Percentiles rank a stretch among this genome's conserved stretches.
Evolutionary conservation across 352 stramenopile species (phyloP).

Genomic region (Phytophthora sansomeana): DNA sequence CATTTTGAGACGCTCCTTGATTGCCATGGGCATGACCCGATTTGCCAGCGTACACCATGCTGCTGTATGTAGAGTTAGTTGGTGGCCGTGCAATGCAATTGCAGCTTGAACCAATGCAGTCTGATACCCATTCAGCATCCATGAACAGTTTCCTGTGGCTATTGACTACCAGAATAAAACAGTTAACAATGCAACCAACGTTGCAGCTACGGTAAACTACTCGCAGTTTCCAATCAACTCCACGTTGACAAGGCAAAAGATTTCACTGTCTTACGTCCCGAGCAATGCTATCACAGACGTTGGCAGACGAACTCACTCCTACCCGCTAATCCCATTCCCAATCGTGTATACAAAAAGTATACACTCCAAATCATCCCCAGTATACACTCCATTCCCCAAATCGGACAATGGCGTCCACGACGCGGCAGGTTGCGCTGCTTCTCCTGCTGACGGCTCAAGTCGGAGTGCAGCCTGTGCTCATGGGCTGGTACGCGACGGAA

Average conservation of each 20-base stretch:
- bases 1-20: no score
- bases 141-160: no score
- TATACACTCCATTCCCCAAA: slow-evolving; percentile 5
- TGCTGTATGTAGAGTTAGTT: no score
- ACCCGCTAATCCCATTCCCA: background rate
- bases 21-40: slow-evolving; percentile 1
- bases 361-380: background rate
- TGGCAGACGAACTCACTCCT: background rate
- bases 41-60: background rate
- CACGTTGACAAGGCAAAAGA: no score
- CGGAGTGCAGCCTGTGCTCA: slow-evolving; percentile 80
- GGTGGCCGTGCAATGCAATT: no score
- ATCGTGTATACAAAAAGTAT: background rate
- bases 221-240: no score
- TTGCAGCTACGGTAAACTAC: no score
- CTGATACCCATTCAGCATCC: no score
- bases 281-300: background rate
- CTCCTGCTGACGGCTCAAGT: slow-evolving; percentile 77
- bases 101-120: no score
- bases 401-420: slow-evolving; percentile 20
- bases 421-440: slow-evolving; percentile 68
- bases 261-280: no score
- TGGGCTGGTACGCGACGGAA: slow-evolving; percentile 74
- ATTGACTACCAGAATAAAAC: no score
- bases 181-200: no score